phyloP scores from a whole-genome alignment of 2,329 filamentous ascomycete genomes.

The Microsporum ferrugineum region DNA sequence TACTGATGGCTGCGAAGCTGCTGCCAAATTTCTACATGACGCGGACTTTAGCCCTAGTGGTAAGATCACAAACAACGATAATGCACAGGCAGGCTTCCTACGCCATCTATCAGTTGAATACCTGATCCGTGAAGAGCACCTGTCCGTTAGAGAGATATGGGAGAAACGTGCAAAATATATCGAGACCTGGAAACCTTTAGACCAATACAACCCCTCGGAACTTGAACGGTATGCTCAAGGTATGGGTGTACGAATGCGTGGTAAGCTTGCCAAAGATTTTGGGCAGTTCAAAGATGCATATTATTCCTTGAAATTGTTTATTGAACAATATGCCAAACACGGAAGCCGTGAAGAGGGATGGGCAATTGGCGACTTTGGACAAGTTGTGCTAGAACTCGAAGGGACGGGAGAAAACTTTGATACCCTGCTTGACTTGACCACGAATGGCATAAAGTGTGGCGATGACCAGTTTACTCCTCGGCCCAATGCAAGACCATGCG shows the following conservation, averaged over 20 bases:
- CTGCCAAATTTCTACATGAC: neutral
- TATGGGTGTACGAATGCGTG: slow-evolving; percentile 7
- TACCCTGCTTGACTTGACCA: neutral
- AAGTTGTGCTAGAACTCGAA: slow-evolving; percentile 7
- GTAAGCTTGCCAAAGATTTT: slow-evolving; percentile 8
- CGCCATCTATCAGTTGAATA: slow-evolving; percentile 3
- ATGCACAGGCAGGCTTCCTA: slow-evolving; percentile 5
- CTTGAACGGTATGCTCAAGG: slow-evolving; percentile 5
- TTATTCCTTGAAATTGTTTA: slow-evolving; percentile 6
- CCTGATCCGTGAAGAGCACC: neutral
- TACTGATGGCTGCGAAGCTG: slow-evolving; percentile 6
- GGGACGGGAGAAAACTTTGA: neutral
- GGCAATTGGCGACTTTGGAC: slow-evolving; percentile 7
- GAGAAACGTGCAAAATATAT: slow-evolving; percentile 5
- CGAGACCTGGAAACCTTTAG: slow-evolving; percentile 4
- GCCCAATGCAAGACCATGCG: neutral
- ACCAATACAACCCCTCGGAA: slow-evolving; percentile 3
- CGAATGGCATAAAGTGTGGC: neutral
- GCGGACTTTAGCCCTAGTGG: neutral
- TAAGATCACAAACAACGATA: neutral
- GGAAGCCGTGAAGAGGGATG: slow-evolving; percentile 7
- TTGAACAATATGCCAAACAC: slow-evolving; percentile 7
- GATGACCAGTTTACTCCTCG: neutral
- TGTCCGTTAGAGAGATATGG: slow-evolving; percentile 5
- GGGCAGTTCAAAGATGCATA: slow-evolving; percentile 7